Base-by-base conservation (phyloP, 345 rosid genomes). In the Sisymbrium altissimum region DNA sequence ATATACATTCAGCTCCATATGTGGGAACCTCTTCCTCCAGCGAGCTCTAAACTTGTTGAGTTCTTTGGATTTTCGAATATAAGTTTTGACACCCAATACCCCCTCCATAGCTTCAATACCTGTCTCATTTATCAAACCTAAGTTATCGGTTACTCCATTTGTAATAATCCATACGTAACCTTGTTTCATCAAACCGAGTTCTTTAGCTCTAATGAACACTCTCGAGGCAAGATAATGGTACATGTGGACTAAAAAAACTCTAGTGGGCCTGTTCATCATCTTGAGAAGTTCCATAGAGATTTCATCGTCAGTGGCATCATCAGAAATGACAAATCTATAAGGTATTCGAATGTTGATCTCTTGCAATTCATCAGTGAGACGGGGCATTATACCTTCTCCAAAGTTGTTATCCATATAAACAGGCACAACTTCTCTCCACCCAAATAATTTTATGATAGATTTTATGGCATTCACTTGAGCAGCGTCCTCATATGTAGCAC, bases 161-260 rank as follows among this genome's bases (percentile, higher is more conserved):
- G 86, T 81, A 23, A 82, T 39, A 35, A 84, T 75, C 87, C 86
- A 88, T 3, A 64, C 86, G 56, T 74, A 85, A 8, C 87, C 88
- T 17, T 55, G 65, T n/a, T 46, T 50, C 86, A 87, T 80, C 83
- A 88, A 77, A 6, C 88, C 86, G 48, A 80, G 32, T 46, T 80
- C 70, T 7, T 80, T 80, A 0, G 87, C 88, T 68, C 70, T 82
- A 19, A 54, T 25, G 12, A 86, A 86, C 63, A 81, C 1, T 44
- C 82, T 52, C 46, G 86, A 38, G 30, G 84, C 86, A 15, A 83
- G 82, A 60, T 30, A 0, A 0, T 70, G 21, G 25, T 1, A 10
- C 85, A 68, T 71, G 43, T 86, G 93, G 13, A 88, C 80, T 0
- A 84, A 60, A 33, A 88, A 88, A 0, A 88, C 90, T 73, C 88